Evolutionary conservation across 148 eudicot genomes (phyloP).

Genomic region (Rhododendron kiyosumense): DNA sequence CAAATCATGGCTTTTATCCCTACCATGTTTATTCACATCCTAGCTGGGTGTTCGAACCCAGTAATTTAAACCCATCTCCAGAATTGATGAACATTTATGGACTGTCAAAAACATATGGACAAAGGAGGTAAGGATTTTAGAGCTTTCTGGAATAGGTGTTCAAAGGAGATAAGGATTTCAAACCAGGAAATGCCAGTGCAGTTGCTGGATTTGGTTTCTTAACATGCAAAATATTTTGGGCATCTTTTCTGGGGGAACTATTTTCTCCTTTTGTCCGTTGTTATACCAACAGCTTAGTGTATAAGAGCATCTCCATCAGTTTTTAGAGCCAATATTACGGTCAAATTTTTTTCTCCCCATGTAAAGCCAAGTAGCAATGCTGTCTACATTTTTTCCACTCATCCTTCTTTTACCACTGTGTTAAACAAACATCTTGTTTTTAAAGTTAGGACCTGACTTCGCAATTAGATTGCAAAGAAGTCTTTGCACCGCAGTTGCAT

Average conservation of each 20-base stretch:
- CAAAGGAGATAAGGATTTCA: not conserved
- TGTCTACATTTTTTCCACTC: not conserved
- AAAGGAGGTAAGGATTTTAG: not conserved
- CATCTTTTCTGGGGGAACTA: not conserved
- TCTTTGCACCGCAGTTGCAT: not conserved
- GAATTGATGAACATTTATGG: not conserved
- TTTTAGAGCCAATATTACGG: not conserved
- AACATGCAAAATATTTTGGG: not conserved
- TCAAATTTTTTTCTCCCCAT: not conserved
- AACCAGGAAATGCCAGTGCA: not conserved
- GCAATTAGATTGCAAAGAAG: not conserved
- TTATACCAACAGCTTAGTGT: not conserved
- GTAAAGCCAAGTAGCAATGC: not conserved
- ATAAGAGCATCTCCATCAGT: not conserved
- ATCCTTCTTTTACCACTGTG: not conserved
- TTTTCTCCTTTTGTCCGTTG: not conserved
- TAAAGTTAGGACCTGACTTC: not conserved
- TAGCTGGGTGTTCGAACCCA: not conserved
- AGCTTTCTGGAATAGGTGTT: not conserved
- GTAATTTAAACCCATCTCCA: conserved; percentile 10
- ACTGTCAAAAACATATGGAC: not conserved
- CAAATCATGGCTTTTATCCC: conserved; percentile 2
- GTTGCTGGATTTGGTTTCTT: not conserved
- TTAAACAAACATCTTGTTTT: not conserved
- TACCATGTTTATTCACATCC: not conserved